A percentile compares a stretch with the other conserved stretches of the same genome.
Evolutionary conservation across 208 protist species (phyloP).

Genomic region (Wallacemonas sp.): DNA sequence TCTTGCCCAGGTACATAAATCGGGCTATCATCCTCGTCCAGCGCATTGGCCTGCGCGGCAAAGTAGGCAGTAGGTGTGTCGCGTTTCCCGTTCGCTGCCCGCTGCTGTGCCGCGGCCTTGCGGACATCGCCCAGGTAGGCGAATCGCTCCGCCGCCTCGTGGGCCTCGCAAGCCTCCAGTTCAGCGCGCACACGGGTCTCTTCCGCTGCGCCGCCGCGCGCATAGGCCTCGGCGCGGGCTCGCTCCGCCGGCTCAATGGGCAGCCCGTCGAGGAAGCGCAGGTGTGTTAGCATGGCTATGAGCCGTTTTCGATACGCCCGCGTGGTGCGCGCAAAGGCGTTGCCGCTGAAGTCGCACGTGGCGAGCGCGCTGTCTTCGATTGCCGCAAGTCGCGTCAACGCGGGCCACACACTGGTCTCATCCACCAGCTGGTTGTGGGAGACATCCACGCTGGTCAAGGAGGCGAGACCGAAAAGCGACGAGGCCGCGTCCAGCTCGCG

Average conservation of each 20-base stretch:
- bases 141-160: conserved; percentile 36
- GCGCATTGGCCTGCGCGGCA: conserved; percentile 7
- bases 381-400: not conserved
- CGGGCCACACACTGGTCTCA: conserved; percentile 17
- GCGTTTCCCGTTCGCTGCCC: conserved; percentile 8
- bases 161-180: conserved; percentile 23
- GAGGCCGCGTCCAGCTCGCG: conserved; percentile 21
- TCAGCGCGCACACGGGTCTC: conserved; percentile 36
- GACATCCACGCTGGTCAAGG: conserved; percentile 39
- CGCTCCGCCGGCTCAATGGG: conserved; percentile 77
- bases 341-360: conserved; percentile 58
- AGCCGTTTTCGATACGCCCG: conserved; percentile 81
- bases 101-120: conserved; percentile 1
- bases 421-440: conserved; percentile 36
- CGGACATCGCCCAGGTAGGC: conserved; percentile 36
- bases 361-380: not conserved
- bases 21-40: conserved; percentile 15
- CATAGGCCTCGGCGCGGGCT: conserved; percentile 65
- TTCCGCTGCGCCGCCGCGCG: conserved; percentile 37
- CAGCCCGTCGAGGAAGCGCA: conserved; percentile 74
- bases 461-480: not conserved
- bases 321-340: conserved; percentile 50
- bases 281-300: conserved; percentile 47
- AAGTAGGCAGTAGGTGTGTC: conserved; percentile 21
- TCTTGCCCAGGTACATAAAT: conserved; percentile 24